Base-by-base conservation (phyloP, 495 filamentous ascomycete genomes). In the Hyaloscypha bicolor region DNA sequence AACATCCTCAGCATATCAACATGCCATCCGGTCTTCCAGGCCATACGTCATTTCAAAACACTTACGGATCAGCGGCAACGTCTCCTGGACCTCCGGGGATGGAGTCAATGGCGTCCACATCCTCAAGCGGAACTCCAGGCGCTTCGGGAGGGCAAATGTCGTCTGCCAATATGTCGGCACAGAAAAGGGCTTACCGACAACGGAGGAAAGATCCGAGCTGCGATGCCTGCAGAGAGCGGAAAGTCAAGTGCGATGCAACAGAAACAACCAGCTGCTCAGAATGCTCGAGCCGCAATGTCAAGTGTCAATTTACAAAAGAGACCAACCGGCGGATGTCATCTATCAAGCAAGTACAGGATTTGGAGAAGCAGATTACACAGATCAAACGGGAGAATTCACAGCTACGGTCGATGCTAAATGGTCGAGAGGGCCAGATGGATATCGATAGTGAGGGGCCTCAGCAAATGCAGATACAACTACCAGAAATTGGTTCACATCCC, bases 171-270 rank as follows among this genome's bases (percentile, higher is more conserved):
- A 76, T 79, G 30, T 79, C 80, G 73, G 86, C 88, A 29, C 94
- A 96, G 79, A 98, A 98, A 76, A 83, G 95, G 73, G 95, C 94
- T 8, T 99, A 98, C 78, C 86, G 95, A 39, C 95, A 99, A 76
- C 81, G 95, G 69, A 85, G 95, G 69, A 99, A 99, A 74, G 95
- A 98, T 74, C 95, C 95, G 19, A 97, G 94, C 75, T 99, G 95
- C 78, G 95, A 99, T 80, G 95, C 95, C 53, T 99, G 95, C 76
- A 87, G 95, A 61, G 95, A 99, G 79, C 87, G 95, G 68, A 99
- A 99, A 82, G 95, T 99, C 79, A 99, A 99, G 85, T 99, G 95
- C 80, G 95, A 99, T 80, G 95, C 95, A 37, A 97, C 95, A 60
- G 95, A 99, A 71, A 97, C 92, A 48, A 86, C 90, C 30, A 95